phyloP scores from a whole-genome alignment of 176 grass and related monocot species.

The sorghum (Sorghum bicolor) region Sorghum_bicolor_NCBIv3 NC_012870.2:9174001-9174500 shows the following conservation, averaged over 20 bases:
- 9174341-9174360: not conserved
- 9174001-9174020: constrained; percentile 95
- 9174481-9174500: not conserved
- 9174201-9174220: not conserved
- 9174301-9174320: constrained; percentile 5
- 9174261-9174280: constrained; percentile 10
- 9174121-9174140: not conserved
- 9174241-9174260: not conserved
- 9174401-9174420: not conserved
- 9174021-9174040: constrained; percentile 30
- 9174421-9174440: not conserved
- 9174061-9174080: not conserved
- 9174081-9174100: not conserved
- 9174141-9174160: not conserved
- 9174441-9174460: not conserved
- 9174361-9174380: not conserved
- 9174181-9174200: not conserved
- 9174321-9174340: not conserved
- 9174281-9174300: not conserved
- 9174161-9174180: too few species aligned
- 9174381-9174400: not conserved
- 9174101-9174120: not conserved
- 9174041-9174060: not conserved
- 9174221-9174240: not conserved
- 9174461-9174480: not conserved